Conservation (phyloP, 169 alveolate genomes). For the Cryptosporidium meleagridis region DNA sequence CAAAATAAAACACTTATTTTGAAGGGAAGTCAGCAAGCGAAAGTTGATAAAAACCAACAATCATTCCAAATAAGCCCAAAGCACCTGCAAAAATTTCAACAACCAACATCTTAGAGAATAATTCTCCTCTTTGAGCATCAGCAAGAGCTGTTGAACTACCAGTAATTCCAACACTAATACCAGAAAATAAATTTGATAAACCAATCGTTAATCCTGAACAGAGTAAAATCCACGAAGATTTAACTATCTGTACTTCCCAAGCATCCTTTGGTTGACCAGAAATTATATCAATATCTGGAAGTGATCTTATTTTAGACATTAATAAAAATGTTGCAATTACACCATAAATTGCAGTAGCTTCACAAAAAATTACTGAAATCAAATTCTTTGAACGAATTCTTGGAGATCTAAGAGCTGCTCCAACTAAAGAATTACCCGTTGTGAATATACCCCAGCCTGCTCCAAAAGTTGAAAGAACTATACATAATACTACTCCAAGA, state of each 20-base stretch:
- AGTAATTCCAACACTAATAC: conserved; percentile 98
- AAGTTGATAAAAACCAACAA: conserved; percentile 89
- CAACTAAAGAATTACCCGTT: conserved; percentile 97
- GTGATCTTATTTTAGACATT: conserved; percentile 82
- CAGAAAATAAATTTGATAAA: conserved; percentile 97
- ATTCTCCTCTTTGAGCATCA: conserved; percentile 98
- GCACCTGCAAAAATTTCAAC: conserved; percentile 99
- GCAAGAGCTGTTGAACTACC: conserved; percentile 99
- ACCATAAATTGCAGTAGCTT: conserved; percentile 98
- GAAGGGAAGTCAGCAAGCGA: conserved; percentile 71
- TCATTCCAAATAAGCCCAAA: conserved; percentile 96
- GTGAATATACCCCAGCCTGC: conserved; percentile 99
- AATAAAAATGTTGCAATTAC: conserved; percentile 93
- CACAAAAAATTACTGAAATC: conserved; percentile 98
- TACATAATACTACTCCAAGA: conserved; percentile 92
- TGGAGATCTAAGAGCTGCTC: conserved; percentile 99
- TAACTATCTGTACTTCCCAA: conserved; percentile 82
- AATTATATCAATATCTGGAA: conserved; percentile 77
- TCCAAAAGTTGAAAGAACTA: conserved; percentile 93
- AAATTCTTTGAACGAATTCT: conserved; percentile 98
- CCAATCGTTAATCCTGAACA: conserved; percentile 99
- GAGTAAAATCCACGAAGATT: conserved; percentile 94
- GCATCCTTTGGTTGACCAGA: conserved; percentile 77
- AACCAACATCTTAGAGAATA: conserved; percentile 98
- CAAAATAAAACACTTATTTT: neutral